Base-by-base conservation (phyloP, 164 flowering plant genomes). In the Macadamia tetraphylla region DNA sequence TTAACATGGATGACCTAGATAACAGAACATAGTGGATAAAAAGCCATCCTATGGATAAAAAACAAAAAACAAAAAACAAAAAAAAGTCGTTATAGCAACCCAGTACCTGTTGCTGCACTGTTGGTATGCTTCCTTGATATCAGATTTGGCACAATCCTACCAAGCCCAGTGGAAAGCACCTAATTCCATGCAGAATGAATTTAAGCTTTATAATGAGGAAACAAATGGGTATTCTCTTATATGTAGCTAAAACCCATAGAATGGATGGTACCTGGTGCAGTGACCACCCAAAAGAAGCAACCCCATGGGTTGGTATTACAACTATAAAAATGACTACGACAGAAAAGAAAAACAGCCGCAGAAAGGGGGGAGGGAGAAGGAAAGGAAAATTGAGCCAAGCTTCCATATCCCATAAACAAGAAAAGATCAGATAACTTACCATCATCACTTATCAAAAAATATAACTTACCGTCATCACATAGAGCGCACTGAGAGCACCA, bases 61-160 rank as follows among this genome's bases (percentile, higher is more conserved):
- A 23, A 23, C 23, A 23, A 23, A 23, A 23, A 23, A 23, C 23
- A 23, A 23, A 23, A 23, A 23, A 23, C 0, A 23, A 35, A 35
- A 35, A 2, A 35, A 46, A 46, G 51, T 4, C 9, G 1, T 3
- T 46, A 46, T 9, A 3, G 13, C 1, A 65, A 55, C n/a, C 65
- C 43, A 6, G 55, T 80, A 92, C 99, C 90, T 78, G 99, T 95
- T 67, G 99, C 99, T 43, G 97, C 97, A 79, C 90, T 91, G 67
- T 95, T 95, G 57, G 99, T 95, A 73, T 90, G 97, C 86, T 95
- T 95, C 82, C 97, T 90, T 62, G 99, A 95, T 77, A 95, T 92
- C 82, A 95, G 72, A 81, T 95, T 95, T 44, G 99, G 98, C 29
- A 95, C 98, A 67, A 95, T 92, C 81, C 99, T 90, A 73, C 99